These are phyloP conservation scores for Paramecium sonneborni DNA, from an alignment of 73 alveolate genomes.

Conservation along the genomic window DNA sequence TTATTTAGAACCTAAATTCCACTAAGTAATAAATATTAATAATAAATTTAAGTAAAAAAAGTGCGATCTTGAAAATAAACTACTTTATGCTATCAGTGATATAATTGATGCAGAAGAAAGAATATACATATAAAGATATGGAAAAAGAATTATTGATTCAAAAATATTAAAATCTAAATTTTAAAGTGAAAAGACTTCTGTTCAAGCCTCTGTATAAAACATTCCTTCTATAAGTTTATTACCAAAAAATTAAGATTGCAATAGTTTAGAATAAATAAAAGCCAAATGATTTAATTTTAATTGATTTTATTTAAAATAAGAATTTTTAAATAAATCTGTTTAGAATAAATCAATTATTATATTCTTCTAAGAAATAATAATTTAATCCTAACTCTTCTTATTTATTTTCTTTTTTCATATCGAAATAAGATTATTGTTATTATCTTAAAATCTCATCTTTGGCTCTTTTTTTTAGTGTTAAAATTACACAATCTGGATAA, in stretches of 20 bases:
- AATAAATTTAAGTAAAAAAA: not conserved
- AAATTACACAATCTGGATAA: constrained; percentile 44
- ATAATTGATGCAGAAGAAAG: not conserved
- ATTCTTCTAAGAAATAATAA: not conserved
- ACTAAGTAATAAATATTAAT: not conserved
- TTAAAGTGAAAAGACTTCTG: not conserved
- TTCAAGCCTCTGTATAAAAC: not conserved
- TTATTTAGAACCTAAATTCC: not conserved
- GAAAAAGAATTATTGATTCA: not conserved
- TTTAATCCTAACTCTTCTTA: not conserved
- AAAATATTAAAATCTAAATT: not conserved
- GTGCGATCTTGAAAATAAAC: not conserved
- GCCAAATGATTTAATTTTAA: not conserved
- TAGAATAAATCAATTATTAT: not conserved
- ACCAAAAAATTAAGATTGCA: not conserved
- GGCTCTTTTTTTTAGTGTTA: not conserved
- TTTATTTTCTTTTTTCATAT: not conserved
- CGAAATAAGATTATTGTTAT: not conserved
- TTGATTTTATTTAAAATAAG: not conserved
- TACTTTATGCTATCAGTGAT: not conserved
- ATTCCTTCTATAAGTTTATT: not conserved
- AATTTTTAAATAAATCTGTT: not conserved
- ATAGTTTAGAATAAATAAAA: not conserved
- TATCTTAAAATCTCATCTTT: not conserved
- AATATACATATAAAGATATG: not conserved